These are phyloP conservation scores for Tricholoma matsutake DNA, from an alignment of 768 basidiomycete species.

Conservation along the genomic window DNA sequence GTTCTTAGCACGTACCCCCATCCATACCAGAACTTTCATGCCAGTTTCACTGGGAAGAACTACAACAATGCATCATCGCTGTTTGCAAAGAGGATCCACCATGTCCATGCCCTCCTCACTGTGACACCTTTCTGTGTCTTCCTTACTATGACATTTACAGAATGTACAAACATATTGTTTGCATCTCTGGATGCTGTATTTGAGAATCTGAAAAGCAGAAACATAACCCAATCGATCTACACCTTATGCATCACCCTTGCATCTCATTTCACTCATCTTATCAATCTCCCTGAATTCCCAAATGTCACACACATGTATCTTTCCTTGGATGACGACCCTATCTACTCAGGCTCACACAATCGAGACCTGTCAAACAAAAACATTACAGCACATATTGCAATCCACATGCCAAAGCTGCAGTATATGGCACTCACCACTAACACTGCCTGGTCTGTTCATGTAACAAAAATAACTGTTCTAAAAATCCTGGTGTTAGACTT, in stretches of 20 bases:
- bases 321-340: no score
- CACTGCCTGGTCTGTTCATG: background rate
- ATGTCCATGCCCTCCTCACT: background rate
- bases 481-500: background rate
- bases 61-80: background rate
- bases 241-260: background rate
- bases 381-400: background rate
- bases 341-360: no score
- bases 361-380: background rate
- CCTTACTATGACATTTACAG: background rate
- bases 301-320: no score
- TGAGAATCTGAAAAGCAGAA: background rate
- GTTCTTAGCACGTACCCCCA: background rate
- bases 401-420: background rate
- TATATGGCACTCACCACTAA: background rate
- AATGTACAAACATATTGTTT: background rate
- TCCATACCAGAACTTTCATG: background rate
- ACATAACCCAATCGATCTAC: background rate
- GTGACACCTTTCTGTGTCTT: background rate
- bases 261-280: no score
- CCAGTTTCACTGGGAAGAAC: background rate
- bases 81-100: background rate
- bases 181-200: background rate
- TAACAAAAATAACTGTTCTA: background rate
- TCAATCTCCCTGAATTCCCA: no score